Base-by-base conservation (phyloP, 129 eudicot genomes). In the Scalesia atractyloides region DNA sequence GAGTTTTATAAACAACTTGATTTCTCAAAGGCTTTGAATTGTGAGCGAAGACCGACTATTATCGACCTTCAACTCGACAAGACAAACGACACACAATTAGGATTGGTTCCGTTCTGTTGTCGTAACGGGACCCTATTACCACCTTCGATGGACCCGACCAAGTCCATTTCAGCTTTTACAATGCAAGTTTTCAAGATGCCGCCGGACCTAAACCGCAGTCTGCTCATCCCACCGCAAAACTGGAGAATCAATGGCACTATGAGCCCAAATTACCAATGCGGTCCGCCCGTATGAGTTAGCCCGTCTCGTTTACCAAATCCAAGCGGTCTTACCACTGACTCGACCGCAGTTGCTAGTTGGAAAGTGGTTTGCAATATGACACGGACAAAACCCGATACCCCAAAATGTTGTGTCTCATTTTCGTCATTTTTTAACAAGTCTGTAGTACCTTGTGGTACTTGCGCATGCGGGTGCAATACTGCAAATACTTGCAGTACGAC, bases 121-220 rank as follows among this genome's bases (percentile, higher is more conserved):
- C 84, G 86, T 10, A 79, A 86, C 12, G 96, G 96, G 69, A 82
- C 90, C 0, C 71, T 89, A 51, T 68, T 89, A 36, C 85, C 96
- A 1, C 81, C 85, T 22, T 65, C 64, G 1, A 84, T 89, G 85
- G 89, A 84, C 66, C 22, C 71, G 14, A 64, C 59, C 64, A 82
- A 58, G 78, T 80, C 96, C 3, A 51, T 46, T 30, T 87, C 96
- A 5, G 69, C 72, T 43, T 89, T 86, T 64, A 73, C 44, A 7
- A 84, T 89, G 88, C 81, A 84, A 59, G 92, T 89, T 59, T 84
- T 72, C 85, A 89, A 89, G 78, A 82, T 89, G 90, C 86, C 89
- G 7, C 92, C 92, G 0, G 84, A 84, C 47, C 44, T 86, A 56
- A 84, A 86, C 82, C 79, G 73, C 70, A 82, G 85, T 13, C 81